Evolutionary conservation across 768 basidiomycete genomes (phyloP), one percentile per base, ranked within the genome.

Genomic region (Pleurotus giganteus): DNA sequence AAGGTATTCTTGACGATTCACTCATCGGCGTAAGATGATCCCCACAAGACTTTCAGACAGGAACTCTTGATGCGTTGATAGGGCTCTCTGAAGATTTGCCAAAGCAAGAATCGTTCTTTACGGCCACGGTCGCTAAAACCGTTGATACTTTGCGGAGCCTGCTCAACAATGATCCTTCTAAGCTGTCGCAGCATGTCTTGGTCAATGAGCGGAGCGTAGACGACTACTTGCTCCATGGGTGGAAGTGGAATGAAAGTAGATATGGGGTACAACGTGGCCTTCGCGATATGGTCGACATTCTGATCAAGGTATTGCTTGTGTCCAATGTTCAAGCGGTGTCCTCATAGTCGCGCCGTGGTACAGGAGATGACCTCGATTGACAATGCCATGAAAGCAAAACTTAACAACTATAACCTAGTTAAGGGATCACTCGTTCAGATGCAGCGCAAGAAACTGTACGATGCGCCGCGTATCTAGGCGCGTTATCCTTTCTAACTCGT

Each of bases 321-420:
- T 13, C 36, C 19, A 50, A 21, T 44, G 26, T 23, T 49, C 49
- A 19, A 2, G 43, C 36, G 4, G 29, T 31, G 45, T 41, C 45
- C 28, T 15, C 27, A 56, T 53, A 26, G 55, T 15, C 21, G 27
- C 19, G 17, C 7, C 17, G 3, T n/a, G 42, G 51, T 47, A 15
- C 65, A 95, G 95, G 97, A 98, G 78, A 92, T 96, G 85, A 77
- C 77, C 21, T 93, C 92, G 19, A 94, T 98, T 58, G 97, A 99
- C 70, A 91, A 89, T 65, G 85, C 90, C 34, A 90, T 97, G 82
- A 96, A 96, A 74, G 76, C 84, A 37, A 98, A 97, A 71, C 73
- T 94, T 36, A 90, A 87, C 62, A 88, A 85, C 65, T 99, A 99
- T 71, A 95, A 94, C 66, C 74, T 96, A 11, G 89, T 93, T 46